Percentiles rank a stretch among this genome's conserved stretches.
Conservation (phyloP, 2,329 filamentous ascomycete genomes). For the Fusarium xyrophilum region DNA sequence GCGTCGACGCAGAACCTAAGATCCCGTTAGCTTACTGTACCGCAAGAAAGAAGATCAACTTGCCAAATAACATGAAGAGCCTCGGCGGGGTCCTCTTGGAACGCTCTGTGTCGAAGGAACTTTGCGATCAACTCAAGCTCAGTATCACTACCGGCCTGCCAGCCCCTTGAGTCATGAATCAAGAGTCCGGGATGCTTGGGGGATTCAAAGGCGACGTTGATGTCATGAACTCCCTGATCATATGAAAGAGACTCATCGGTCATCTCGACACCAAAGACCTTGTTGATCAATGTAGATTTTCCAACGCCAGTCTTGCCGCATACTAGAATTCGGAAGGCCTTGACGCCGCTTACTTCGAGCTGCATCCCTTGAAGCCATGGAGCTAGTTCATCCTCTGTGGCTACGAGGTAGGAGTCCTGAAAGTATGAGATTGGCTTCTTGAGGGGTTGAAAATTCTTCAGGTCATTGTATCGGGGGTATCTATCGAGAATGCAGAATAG, state of each 20-base stretch:
- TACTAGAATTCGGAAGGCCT: slow-evolving; percentile 38
- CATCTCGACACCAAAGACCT: slow-evolving; percentile 40
- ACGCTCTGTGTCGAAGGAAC: slow-evolving; percentile 37
- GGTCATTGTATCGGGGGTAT: slow-evolving; percentile 32
- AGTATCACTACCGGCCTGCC: slow-evolving; percentile 37
- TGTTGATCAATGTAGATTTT: slow-evolving; percentile 41
- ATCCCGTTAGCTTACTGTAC: not conserved
- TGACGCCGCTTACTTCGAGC: slow-evolving; percentile 36
- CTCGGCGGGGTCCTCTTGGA: slow-evolving; percentile 37
- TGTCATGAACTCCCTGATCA: slow-evolving; percentile 38
- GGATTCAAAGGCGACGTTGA: slow-evolving; percentile 39
- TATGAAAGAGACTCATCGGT: slow-evolving; percentile 36
- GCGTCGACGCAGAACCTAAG: slow-evolving; percentile 38
- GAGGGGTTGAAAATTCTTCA: slow-evolving; percentile 25
- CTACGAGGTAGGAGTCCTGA: slow-evolving; percentile 27
- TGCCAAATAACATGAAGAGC: slow-evolving; percentile 39
- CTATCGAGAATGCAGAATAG: slow-evolving; percentile 38
- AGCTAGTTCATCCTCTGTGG: slow-evolving; percentile 6
- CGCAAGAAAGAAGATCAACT: accelerated
- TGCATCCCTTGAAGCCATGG: slow-evolving; percentile 38
- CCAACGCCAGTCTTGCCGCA: slow-evolving; percentile 40
- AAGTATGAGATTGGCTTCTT: slow-evolving; percentile 33
- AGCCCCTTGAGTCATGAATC: slow-evolving; percentile 39
- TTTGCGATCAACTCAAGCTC: slow-evolving; percentile 40
- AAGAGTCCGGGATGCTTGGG: slow-evolving; percentile 36